phyloP scores from a whole-genome alignment of 176 grass and related monocot species.

The Eragrostis curvula region DNA sequence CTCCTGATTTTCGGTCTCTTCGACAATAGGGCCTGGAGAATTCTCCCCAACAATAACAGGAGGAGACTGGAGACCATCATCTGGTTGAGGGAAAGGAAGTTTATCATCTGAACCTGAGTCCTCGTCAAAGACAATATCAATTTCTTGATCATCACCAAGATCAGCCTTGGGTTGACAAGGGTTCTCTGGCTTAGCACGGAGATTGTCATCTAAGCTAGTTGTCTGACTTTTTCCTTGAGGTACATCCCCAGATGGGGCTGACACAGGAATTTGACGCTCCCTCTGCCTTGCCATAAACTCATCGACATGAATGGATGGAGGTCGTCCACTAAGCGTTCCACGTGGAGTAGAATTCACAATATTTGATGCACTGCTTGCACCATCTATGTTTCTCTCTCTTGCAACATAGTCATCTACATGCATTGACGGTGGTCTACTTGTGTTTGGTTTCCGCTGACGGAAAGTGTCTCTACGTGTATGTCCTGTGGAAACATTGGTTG shows the following conservation, averaged over 20 bases:
- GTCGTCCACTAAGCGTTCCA: conserved; percentile 71
- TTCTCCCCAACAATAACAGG: conserved; percentile 84
- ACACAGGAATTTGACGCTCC: conserved; percentile 76
- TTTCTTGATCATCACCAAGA: conserved; percentile 89
- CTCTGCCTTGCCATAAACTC: conserved; percentile 97
- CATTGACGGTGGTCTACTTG: conserved; percentile 98
- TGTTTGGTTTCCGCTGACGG: conserved; percentile 95
- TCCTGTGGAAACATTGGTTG: conserved; percentile 56
- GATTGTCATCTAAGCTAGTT: conserved; percentile 58
- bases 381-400: conserved; percentile 97
- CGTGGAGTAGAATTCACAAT: conserved; percentile 73
- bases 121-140: conserved; percentile 92
- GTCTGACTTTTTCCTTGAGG: conserved; percentile 53
- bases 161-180: conserved; percentile 64
- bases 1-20: conserved; percentile 56
- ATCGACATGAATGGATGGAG: conserved; percentile 99
- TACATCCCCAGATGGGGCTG: conserved; percentile 55
- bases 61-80: conserved; percentile 76
- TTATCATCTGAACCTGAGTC: conserved; percentile 92
- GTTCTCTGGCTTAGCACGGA: conserved; percentile 56
- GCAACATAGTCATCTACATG: conserved; percentile 99
- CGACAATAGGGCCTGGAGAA: conserved; percentile 68
- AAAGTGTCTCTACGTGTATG: conserved; percentile 93
- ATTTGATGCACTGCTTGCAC: conserved; percentile 89
- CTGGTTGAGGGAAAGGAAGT: conserved; percentile 86